phyloP scores from a whole-genome alignment of 2,329 filamentous ascomycete genomes.

The Aquanectria penicillioides region DNA sequence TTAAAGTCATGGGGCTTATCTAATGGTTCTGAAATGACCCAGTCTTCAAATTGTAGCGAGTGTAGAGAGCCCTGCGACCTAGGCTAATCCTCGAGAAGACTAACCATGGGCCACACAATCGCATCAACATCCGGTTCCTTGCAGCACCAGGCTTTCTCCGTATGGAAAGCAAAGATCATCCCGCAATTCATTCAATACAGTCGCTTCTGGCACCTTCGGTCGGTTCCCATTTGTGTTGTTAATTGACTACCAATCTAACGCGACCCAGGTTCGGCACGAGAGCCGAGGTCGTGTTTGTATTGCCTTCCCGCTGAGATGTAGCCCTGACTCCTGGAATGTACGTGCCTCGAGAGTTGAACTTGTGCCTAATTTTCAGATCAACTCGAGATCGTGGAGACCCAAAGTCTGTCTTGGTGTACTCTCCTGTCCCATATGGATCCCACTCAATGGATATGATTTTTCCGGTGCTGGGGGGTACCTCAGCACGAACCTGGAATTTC shows the following conservation, averaged over 20 bases:
- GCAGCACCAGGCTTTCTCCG: too few species aligned
- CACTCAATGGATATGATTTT: constrained; percentile 28
- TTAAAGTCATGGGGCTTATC: too few species aligned
- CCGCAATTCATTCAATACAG: too few species aligned
- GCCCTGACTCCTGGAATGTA: constrained; percentile 20
- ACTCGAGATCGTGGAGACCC: neutral
- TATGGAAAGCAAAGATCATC: too few species aligned
- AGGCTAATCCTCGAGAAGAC: too few species aligned
- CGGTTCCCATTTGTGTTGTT: too few species aligned
- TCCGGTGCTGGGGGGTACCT: constrained; percentile 19
- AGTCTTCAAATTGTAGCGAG: too few species aligned
- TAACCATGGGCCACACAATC: too few species aligned
- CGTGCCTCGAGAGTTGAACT: constrained; percentile 12
- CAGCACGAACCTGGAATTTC: constrained; percentile 3
- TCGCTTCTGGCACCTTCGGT: too few species aligned
- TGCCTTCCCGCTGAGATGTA: constrained; percentile 16
- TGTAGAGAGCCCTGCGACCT: too few species aligned
- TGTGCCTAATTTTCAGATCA: neutral
- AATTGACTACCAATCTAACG: constrained; percentile 12
- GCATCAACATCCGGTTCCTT: too few species aligned
- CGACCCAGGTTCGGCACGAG: constrained; percentile 15
- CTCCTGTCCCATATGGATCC: constrained; percentile 20
- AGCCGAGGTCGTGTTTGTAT: neutral
- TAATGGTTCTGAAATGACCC: too few species aligned
- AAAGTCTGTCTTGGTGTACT: constrained; percentile 14